Evolutionary conservation across 306 rosid genomes (phyloP).

Genomic region (Vachellia collinsii): DNA sequence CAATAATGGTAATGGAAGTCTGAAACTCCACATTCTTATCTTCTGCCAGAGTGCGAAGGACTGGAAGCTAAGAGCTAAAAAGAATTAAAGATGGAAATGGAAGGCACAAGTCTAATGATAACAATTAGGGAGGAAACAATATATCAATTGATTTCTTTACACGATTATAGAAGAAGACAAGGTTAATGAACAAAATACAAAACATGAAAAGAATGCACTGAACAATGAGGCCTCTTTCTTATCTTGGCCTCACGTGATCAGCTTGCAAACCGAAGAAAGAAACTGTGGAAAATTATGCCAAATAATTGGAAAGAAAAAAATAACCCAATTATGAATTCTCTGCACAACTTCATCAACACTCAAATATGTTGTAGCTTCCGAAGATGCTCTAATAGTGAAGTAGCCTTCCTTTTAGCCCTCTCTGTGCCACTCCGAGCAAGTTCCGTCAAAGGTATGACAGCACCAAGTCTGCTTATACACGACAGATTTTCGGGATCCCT

Average conservation of each 20-base stretch:
- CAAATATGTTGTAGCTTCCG: constrained; percentile 63
- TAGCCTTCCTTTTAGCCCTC: constrained; percentile 91
- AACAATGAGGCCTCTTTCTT: constrained; percentile 54
- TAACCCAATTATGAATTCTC: constrained; percentile 35
- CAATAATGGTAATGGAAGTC: too few species aligned
- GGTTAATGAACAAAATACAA: constrained; percentile 29
- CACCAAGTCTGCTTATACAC: constrained; percentile 86
- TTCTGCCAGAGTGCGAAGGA: too few species aligned
- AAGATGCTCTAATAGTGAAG: constrained; percentile 88
- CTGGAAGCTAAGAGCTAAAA: not conserved
- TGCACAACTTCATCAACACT: constrained; percentile 43
- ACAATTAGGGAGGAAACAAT: constrained; percentile 42
- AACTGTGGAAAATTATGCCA: constrained; percentile 50
- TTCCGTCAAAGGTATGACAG: constrained; percentile 80
- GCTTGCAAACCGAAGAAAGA: constrained; percentile 47
- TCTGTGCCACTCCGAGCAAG: constrained; percentile 80
- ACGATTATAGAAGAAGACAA: constrained; percentile 54
- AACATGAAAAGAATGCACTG: constrained; percentile 56
- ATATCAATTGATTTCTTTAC: constrained; percentile 59
- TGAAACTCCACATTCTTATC: too few species aligned
- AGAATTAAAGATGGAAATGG: not conserved
- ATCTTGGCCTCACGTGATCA: constrained; percentile 60
- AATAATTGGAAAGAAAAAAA: constrained; percentile 44
- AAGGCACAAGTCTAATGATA: constrained; percentile 28
- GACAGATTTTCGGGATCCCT: constrained; percentile 79